Percentiles rank a stretch among this genome's conserved stretches.
phyloP scores from a whole-genome alignment of 805 yeast species.

The Candida endomychidarum region DNA sequence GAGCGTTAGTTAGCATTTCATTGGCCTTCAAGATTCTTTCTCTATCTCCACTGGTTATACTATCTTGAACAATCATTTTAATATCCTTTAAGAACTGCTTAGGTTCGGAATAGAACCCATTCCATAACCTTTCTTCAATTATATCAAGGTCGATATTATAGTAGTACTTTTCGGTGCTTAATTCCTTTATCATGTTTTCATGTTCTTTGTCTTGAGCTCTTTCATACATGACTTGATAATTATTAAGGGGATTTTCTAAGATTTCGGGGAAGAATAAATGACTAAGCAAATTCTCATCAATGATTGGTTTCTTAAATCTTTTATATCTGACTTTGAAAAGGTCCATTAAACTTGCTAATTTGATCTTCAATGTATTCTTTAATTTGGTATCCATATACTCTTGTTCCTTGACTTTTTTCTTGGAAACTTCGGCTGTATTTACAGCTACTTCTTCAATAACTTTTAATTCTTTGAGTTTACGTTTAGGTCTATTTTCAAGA shows the following conservation, averaged over 20 bases:
- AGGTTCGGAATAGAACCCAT: slow-evolving; percentile 92
- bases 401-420: slow-evolving; percentile 49
- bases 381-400: slow-evolving; percentile 73
- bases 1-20: slow-evolving; percentile 95
- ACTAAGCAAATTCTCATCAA: slow-evolving; percentile 71
- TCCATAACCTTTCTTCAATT: slow-evolving; percentile 94
- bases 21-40: slow-evolving; percentile 80
- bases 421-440: slow-evolving; percentile 28
- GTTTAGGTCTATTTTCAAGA: slow-evolving; percentile 52
- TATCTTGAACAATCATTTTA: slow-evolving; percentile 78
- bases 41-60: slow-evolving; percentile 72
- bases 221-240: slow-evolving; percentile 42
- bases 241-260: slow-evolving; percentile 33
- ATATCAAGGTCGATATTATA: slow-evolving; percentile 92
- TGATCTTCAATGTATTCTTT: slow-evolving; percentile 81
- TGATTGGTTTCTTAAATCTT: slow-evolving; percentile 84
- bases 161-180: slow-evolving; percentile 67
- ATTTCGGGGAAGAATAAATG: slow-evolving; percentile 73
- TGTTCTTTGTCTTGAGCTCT: slow-evolving; percentile 45
- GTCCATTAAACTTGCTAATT: slow-evolving; percentile 86
- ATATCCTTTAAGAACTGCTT: slow-evolving; percentile 84
- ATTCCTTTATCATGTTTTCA: slow-evolving; percentile 79
- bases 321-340: slow-evolving; percentile 82
- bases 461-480: slow-evolving; percentile 44
- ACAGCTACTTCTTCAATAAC: slow-evolving; percentile 21